These are phyloP conservation scores for Microbotryomycetes sp. DNA, from an alignment of 1,284 basidiomycete species.

Conservation along the genomic window DNA sequence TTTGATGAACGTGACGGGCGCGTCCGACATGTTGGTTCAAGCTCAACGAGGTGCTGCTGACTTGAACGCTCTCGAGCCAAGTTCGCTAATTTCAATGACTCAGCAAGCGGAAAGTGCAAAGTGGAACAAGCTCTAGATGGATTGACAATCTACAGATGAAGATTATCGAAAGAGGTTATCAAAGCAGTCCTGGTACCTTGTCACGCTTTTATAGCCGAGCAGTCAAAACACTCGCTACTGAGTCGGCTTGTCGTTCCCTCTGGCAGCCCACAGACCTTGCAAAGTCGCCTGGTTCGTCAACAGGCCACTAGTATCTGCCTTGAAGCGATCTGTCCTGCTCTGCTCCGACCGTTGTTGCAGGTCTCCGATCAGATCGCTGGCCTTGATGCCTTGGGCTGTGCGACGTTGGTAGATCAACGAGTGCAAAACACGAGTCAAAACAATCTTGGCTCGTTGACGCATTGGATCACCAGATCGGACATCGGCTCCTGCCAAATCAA, in stretches of 20 bases:
- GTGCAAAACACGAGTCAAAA: neutral
- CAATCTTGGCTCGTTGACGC: slow-evolving; percentile 1
- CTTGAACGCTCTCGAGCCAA: neutral
- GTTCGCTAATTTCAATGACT: neutral
- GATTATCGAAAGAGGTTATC: neutral
- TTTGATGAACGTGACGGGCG: slow-evolving; percentile 26
- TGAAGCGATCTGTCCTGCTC: neutral
- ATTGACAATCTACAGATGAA: too few relatives aligned
- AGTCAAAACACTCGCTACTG: too few relatives aligned
- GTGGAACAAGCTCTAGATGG: too few relatives aligned
- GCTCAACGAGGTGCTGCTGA: neutral
- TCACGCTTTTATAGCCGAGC: too few relatives aligned
- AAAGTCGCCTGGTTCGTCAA: neutral
- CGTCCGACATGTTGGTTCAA: slow-evolving; percentile 8
- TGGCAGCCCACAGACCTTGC: neutral
- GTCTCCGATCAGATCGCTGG: neutral
- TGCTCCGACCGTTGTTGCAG: neutral
- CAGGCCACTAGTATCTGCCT: neutral
- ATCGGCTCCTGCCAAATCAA: neutral
- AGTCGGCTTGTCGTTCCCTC: neutral
- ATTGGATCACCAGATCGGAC: neutral
- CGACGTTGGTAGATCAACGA: neutral
- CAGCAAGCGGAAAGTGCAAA: too few relatives aligned
- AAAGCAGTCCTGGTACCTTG: too few relatives aligned
- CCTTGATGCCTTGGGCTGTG: slow-evolving; percentile 1